phyloP scores from a whole-genome alignment of 2,329 filamentous ascomycete genomes.

The Leptographium galeiforme region DNA sequence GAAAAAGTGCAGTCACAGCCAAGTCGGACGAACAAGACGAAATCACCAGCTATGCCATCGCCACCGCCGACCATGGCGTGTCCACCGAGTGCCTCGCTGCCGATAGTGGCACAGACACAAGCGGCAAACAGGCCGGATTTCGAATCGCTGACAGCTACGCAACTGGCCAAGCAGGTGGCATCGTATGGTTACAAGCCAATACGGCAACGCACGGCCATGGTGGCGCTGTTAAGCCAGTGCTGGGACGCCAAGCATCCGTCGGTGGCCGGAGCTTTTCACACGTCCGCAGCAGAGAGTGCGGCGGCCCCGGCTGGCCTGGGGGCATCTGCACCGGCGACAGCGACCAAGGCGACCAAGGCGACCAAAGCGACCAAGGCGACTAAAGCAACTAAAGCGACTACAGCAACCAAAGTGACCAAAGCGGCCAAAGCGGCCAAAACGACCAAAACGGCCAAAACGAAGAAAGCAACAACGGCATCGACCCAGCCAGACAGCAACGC shows the following conservation, averaged over 20 bases:
- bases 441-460: not conserved
- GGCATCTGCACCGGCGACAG: not conserved
- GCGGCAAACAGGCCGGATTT: constrained; percentile 36
- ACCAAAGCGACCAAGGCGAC: constrained; percentile 8
- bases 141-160: constrained; percentile 45
- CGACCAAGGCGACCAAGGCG: constrained; percentile 7
- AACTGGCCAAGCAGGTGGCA: constrained; percentile 48
- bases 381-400: not conserved
- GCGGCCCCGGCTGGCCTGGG: not conserved
- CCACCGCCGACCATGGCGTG: too few relatives aligned
- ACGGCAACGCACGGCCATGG: constrained; percentile 55
- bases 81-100: not conserved
- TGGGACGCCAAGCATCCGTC: constrained; percentile 28
- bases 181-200: constrained; percentile 61
- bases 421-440: constrained; percentile 6
- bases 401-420: not conserved
- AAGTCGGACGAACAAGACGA: not conserved
- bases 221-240: constrained; percentile 55
- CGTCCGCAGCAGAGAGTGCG: constrained; percentile 9
- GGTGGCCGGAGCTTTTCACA: constrained; percentile 10
- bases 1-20: not conserved
- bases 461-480: not conserved
- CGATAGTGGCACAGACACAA: not conserved
- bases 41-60: too few relatives aligned
- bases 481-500: too few relatives aligned